Conservation (phyloP, 2,329 filamentous ascomycete species). For the Monilinia polystroma region DNA sequence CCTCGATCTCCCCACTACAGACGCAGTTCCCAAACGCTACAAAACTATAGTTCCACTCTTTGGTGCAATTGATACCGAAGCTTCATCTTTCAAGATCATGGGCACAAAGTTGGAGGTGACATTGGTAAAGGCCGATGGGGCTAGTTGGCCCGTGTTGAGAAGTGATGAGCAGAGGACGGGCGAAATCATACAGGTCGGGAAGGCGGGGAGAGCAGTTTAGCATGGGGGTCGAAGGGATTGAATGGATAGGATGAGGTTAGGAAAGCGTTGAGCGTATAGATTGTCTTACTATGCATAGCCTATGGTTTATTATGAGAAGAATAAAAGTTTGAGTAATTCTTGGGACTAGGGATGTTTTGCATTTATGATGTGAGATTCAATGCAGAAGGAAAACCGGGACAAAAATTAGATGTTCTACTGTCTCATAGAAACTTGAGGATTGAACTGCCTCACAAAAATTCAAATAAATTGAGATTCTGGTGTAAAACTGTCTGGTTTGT, state of each 20-base stretch:
- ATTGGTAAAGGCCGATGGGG: conserved; percentile 61
- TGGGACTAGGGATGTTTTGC: too few species aligned
- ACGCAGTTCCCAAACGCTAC: conserved; percentile 74
- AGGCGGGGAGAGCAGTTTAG: conserved; percentile 55
- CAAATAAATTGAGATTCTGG: too few species aligned
- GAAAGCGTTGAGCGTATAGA: neutral
- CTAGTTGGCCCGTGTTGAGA: conserved; percentile 66
- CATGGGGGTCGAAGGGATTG: neutral
- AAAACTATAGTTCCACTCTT: conserved; percentile 72
- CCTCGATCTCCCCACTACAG: conserved; percentile 82
- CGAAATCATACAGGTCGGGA: conserved; percentile 87
- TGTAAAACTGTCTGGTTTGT: too few species aligned
- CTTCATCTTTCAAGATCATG: conserved; percentile 64
- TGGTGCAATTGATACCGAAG: conserved; percentile 67
- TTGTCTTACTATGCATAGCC: conserved; percentile 4
- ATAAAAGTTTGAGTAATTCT: neutral
- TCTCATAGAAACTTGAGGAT: too few species aligned
- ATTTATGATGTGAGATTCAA: too few species aligned
- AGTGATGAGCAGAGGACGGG: conserved; percentile 64
- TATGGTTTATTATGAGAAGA: neutral
- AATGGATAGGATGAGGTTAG: neutral
- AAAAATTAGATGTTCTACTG: too few species aligned
- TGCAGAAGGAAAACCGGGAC: too few species aligned
- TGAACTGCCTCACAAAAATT: too few species aligned
- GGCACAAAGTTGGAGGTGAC: conserved; percentile 70